Evolutionary conservation across 2,329 filamentous ascomycete species (phyloP).

Genomic region (Exserohilum turcica): DNA sequence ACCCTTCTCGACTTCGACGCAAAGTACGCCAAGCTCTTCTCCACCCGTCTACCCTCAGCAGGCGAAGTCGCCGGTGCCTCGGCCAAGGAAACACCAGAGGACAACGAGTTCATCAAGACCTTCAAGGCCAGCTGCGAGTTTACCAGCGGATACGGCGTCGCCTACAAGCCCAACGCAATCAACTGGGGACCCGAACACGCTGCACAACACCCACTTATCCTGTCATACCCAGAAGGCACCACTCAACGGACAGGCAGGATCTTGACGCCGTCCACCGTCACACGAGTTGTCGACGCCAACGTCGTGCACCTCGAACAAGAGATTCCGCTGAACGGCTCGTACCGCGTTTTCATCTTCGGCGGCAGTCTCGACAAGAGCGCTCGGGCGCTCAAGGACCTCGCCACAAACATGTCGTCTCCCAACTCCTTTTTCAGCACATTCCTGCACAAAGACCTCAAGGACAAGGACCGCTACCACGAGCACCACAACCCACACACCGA

Average conservation of each 20-base stretch:
- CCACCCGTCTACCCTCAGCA: constrained; percentile 73
- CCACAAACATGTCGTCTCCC: constrained; percentile 65
- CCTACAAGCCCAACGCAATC: constrained; percentile 78
- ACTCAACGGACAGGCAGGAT: constrained; percentile 75
- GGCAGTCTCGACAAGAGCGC: constrained; percentile 65
- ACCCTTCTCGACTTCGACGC: constrained; percentile 85
- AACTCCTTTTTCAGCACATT: constrained; percentile 75
- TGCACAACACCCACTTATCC: constrained; percentile 71
- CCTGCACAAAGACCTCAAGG: constrained; percentile 63
- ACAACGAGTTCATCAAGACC: constrained; percentile 83
- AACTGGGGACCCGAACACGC: constrained; percentile 81
- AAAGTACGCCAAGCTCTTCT: constrained; percentile 89
- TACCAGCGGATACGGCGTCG: constrained; percentile 88
- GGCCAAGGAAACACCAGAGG: constrained; percentile 43
- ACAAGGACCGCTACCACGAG: constrained; percentile 67
- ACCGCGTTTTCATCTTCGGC: constrained; percentile 85
- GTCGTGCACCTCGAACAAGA: constrained; percentile 90
- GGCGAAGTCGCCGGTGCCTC: constrained; percentile 71
- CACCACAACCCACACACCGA: constrained; percentile 80
- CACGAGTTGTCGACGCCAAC: constrained; percentile 85
- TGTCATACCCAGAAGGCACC: constrained; percentile 59
- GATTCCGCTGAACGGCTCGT: constrained; percentile 84
- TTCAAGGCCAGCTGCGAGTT: constrained; percentile 94
- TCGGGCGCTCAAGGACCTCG: constrained; percentile 72
- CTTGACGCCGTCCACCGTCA: constrained; percentile 79